A percentile compares a stretch with the other conserved stretches of the same genome.
Conservation (phyloP, 495 filamentous ascomycete species). For the Geoglossum glabrum region DNA sequence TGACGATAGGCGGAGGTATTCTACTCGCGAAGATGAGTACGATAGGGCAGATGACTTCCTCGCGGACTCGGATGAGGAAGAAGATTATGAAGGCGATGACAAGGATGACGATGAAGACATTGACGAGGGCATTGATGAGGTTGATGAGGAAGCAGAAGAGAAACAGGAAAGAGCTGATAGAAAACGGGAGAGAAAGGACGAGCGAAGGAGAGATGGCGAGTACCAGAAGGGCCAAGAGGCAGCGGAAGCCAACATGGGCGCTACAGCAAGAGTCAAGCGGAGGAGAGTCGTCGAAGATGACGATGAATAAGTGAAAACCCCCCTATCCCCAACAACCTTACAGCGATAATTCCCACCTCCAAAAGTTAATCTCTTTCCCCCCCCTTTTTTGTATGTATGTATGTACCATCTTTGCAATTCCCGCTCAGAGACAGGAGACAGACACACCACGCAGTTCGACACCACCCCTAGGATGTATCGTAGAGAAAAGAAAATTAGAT, state of each 20-base stretch:
- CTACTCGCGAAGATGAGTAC: constrained; percentile 55
- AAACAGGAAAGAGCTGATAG: neutral
- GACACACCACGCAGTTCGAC: no score
- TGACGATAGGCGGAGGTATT: constrained; percentile 34
- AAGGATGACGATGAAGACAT: constrained; percentile 16
- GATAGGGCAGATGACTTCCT: constrained; percentile 37
- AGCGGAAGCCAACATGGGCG: neutral
- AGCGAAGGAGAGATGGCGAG: neutral
- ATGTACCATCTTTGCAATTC: no score
- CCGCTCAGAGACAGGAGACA: no score
- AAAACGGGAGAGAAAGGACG: neutral
- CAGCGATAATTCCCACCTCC: no score
- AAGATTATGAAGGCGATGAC: constrained; percentile 38
- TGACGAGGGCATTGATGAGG: constrained; percentile 1
- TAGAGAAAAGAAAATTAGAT: no score
- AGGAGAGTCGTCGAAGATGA: constrained; percentile 2
- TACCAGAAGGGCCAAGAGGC: neutral
- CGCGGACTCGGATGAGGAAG: constrained; percentile 29
- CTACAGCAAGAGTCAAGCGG: neutral
- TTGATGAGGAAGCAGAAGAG: constrained; percentile 1
- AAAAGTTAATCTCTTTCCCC: no score
- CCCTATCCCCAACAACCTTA: no score
- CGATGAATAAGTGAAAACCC: no score
- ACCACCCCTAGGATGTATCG: no score
- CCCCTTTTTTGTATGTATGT: no score